A percentile compares a stretch with the other conserved stretches of the same genome.
These are phyloP conservation scores for Trypanosoma caninum DNA, from an alignment of 208 protist genomes.

Conservation along the genomic window DNA sequence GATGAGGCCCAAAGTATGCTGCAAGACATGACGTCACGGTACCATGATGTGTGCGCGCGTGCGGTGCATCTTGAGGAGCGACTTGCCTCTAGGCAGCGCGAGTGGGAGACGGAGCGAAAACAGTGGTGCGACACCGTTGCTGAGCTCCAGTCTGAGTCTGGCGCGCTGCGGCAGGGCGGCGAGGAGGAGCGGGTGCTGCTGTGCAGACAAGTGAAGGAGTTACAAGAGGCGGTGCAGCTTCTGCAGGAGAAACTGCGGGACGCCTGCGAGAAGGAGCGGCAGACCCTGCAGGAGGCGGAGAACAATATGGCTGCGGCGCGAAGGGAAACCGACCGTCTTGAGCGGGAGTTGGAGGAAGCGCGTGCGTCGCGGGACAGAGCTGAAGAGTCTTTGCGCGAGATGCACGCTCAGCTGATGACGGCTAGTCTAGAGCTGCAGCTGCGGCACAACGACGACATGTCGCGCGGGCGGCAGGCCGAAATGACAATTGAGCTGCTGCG, in stretches of 20 bases:
- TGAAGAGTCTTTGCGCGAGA: slow-evolving; percentile 1
- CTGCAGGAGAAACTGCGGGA: neutral
- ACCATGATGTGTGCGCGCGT: slow-evolving; percentile 4
- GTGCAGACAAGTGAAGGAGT: slow-evolving; percentile 18
- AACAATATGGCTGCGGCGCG: neutral
- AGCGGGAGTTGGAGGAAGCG: slow-evolving; percentile 13
- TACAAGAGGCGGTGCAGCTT: slow-evolving; percentile 2
- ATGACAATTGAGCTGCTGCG: slow-evolving; percentile 19
- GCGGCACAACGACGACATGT: slow-evolving; percentile 22
- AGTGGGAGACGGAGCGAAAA: slow-evolving; percentile 16
- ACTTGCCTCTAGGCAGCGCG: slow-evolving; percentile 8
- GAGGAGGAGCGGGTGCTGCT: slow-evolving; percentile 8
- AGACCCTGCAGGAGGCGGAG: slow-evolving; percentile 12
- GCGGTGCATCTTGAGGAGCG: slow-evolving; percentile 16
- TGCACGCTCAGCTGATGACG: slow-evolving; percentile 23
- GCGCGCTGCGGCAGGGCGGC: neutral
- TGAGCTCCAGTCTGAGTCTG: slow-evolving; percentile 5
- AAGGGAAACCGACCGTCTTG: slow-evolving; percentile 9
- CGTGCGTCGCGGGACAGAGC: slow-evolving; percentile 5
- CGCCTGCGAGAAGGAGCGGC: slow-evolving; percentile 1
- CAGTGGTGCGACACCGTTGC: slow-evolving; percentile 15
- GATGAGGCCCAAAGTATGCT: neutral
- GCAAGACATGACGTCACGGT: neutral
- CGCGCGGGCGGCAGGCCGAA: slow-evolving; percentile 20
- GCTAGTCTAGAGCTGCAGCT: slow-evolving; percentile 22